Evolutionary conservation across 2,329 filamentous ascomycete genomes (phyloP).

Genomic region (Bipolaris gigantea): DNA sequence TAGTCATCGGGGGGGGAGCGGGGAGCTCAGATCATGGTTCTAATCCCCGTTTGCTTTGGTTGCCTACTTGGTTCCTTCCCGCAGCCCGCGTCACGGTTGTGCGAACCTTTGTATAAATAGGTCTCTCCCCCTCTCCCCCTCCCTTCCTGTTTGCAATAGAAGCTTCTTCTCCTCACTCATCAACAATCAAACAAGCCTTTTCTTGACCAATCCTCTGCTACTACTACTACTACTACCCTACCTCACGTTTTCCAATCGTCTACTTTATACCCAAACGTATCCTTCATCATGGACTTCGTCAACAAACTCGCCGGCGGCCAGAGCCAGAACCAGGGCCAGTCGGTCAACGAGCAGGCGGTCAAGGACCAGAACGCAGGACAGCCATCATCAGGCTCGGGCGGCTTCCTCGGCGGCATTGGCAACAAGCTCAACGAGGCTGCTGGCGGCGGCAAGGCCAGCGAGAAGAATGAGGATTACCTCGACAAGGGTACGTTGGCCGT

Average conservation of each 20-base stretch:
- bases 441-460: slow-evolving; percentile 71
- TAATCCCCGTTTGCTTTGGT: background rate
- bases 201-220: background rate
- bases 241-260: background rate
- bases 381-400: slow-evolving; percentile 39
- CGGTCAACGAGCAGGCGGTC: slow-evolving; percentile 36
- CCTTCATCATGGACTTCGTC: slow-evolving; percentile 50
- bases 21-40: slow-evolving; percentile 10
- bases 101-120: slow-evolving; percentile 17
- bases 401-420: slow-evolving; percentile 62
- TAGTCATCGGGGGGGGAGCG: background rate
- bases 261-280: too few species aligned
- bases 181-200: background rate
- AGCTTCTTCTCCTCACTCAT: background rate
- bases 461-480: slow-evolving; percentile 80
- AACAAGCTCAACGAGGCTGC: slow-evolving; percentile 72
- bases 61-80: background rate
- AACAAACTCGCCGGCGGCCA: slow-evolving; percentile 50
- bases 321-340: slow-evolving; percentile 27
- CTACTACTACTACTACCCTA: background rate
- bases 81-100: background rate
- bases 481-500: slow-evolving; percentile 67
- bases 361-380: slow-evolving; percentile 36
- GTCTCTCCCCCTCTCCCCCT: background rate
- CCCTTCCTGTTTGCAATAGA: too few species aligned